Conservation (phyloP, 352 stramenopile genomes). For the Phytophthora constricta region DNA sequence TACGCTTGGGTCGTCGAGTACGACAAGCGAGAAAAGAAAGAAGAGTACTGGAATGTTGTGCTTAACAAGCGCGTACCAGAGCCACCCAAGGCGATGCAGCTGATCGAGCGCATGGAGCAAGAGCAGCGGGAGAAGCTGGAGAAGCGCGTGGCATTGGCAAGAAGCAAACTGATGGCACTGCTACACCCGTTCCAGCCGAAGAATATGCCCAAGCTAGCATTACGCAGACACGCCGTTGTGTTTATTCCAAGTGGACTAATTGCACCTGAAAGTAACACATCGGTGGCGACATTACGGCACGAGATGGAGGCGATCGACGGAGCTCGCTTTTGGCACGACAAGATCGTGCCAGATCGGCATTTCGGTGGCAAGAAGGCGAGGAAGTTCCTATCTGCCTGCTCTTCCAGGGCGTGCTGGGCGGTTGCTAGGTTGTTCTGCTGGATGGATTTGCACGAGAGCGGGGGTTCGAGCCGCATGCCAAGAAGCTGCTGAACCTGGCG, state of each 20-base stretch:
- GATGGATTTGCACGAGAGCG: slow-evolving; percentile 65
- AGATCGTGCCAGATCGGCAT: slow-evolving; percentile 34
- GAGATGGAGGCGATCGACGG: slow-evolving; percentile 48
- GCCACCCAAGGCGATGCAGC: slow-evolving; percentile 58
- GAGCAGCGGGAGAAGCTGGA: slow-evolving; percentile 61
- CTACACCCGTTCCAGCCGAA: slow-evolving; percentile 62
- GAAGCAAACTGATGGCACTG: slow-evolving; percentile 56
- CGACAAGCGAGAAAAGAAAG: slow-evolving; percentile 56
- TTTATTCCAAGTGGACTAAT: slow-evolving; percentile 16
- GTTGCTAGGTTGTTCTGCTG: slow-evolving; percentile 53
- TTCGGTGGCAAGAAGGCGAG: slow-evolving; percentile 45
- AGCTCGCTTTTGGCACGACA: slow-evolving; percentile 73
- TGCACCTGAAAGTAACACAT: slow-evolving; percentile 8
- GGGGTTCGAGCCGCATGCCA: slow-evolving; percentile 53
- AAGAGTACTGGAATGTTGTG: slow-evolving; percentile 83
- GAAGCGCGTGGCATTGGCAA: slow-evolving; percentile 58
- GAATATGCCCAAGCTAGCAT: slow-evolving; percentile 47
- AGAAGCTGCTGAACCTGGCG: slow-evolving; percentile 51
- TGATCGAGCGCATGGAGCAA: slow-evolving; percentile 66
- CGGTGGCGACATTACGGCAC: slow-evolving; percentile 24
- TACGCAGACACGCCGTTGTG: slow-evolving; percentile 58
- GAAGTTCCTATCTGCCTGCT: slow-evolving; percentile 48
- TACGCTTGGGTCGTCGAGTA: slow-evolving; percentile 75
- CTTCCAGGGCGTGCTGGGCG: slow-evolving; percentile 41
- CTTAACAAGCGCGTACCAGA: slow-evolving; percentile 63